Evolutionary conservation across 1,139 yeast genomes (phyloP), one percentile per base, ranked within the genome.

Genomic region (Pichia sp.): DNA sequence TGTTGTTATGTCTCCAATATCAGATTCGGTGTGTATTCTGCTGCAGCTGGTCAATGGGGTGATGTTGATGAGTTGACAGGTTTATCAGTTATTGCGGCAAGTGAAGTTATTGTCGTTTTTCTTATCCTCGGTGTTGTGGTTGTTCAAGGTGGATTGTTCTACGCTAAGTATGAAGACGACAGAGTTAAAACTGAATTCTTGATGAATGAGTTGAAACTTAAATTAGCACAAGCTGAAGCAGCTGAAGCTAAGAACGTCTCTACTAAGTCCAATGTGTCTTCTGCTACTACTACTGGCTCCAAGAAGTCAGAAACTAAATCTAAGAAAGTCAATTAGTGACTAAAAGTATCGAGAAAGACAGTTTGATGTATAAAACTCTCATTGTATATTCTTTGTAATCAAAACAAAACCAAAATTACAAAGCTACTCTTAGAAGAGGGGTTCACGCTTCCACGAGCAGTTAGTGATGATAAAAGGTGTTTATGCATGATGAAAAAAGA

Each of bases 61-160:
- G 97, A 91, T 42, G 95, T 91, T 40, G 86, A 84, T 55, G 77
- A 74, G 60, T 69, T 71, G 48, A 86, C 95, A 23, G 97, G 97
- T 20, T 66, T 91, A 54, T 85, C 85, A 52, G 96, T 91, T 34
- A 77, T 91, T 60, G 96, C 94, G 34, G 96, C 97, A 5, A 79
- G 94, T 34, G 81, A 82, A 62, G 74, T 84, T 36, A 82, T 91
- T 70, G 70, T 84, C 50, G 76, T 83, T 18, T 62, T 86, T 46
- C 71, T 83, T 17, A 68, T 89, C 43, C 57, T 77, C 23, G 97
- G 96, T 47, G 85, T 88, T 18, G 64, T 88, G 43, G 72, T 84
- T 12, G 71, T 91, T 52, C 97, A 91, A 67, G 79, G 74, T 39
- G 97, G 97, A 20, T 75, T 91, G 58, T 86, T 84, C 73, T 89